Base-by-base conservation (phyloP, 495 filamentous ascomycete genomes). In the Aspergillus sparsus region DNA sequence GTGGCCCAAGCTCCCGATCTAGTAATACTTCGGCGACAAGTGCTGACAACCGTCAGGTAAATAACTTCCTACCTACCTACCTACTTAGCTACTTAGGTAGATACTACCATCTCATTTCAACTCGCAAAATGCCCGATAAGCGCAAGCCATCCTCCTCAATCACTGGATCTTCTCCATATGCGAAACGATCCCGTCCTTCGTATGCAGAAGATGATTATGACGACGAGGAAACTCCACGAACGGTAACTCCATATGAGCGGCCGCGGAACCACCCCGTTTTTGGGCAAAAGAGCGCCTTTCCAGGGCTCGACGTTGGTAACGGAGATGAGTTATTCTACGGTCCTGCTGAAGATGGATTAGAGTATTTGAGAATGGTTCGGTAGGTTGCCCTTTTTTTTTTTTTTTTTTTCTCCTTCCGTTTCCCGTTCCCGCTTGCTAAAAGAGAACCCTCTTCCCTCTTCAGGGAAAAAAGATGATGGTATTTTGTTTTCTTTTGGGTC, bases 361-460 rank as follows among this genome's bases (percentile, higher is more conserved):
- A 84, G 54, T 96, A 96, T 73, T 74, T 96, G 21, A 83, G 81
- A 69, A 86, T 89, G 76, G 91, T 96, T 53, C 82, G 90, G 91
- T 95, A 80, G 82, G 88, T 66, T 63, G 32, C 62, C 56, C 55
- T 46, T 31, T 49, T 51, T 5, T 2, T 42, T 32, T 54, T 49
- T 53, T 27, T 49, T 32, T 39, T 57, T 7, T 21, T 27, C 53
- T 37, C 52, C 46, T 55, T 70, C 45, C 36, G 33, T 47, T 45
- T 49, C 27, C 35, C 12, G 15, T 55, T 62, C 56, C 34, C 56
- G 62, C 49, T 56, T 65, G 62, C 68, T 72, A 65, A 71, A 71
- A 66, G 35, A 34, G 74, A 71, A 75, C 69, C 60, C 51, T 60
- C 65, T 27, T 36, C 60, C 35, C 46, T 47, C 61, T 15, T 58